Conservation (phyloP, 1,284 basidiomycete genomes). For the Phlebopus sp. region DNA sequence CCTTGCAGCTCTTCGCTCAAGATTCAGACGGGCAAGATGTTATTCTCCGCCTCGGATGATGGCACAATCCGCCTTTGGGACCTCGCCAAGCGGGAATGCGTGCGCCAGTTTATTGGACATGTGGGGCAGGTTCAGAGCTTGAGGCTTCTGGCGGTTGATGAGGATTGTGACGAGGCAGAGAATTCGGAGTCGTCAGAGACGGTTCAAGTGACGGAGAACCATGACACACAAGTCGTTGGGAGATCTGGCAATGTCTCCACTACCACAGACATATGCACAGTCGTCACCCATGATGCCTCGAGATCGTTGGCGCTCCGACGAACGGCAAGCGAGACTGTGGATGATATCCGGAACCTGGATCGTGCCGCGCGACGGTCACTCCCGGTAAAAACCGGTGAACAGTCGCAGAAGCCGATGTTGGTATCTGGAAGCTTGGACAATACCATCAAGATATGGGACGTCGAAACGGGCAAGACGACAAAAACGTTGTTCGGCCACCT, state of each 20-base stretch:
- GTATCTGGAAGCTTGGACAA: constrained; percentile 94
- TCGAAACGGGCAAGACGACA: constrained; percentile 78
- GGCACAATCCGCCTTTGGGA: constrained; percentile 95
- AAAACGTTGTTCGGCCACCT: constrained; percentile 95
- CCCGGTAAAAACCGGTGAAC: background rate
- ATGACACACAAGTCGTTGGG: constrained; percentile 16
- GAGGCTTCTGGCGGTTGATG: constrained; percentile 68
- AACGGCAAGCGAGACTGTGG: constrained; percentile 11
- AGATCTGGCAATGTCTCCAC: constrained; percentile 9
- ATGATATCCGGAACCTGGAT: constrained; percentile 13
- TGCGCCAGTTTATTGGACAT: constrained; percentile 87
- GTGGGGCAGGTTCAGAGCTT: constrained; percentile 95
- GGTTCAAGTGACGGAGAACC: constrained; percentile 16
- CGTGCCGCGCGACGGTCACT: constrained; percentile 2
- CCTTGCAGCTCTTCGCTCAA: constrained; percentile 34
- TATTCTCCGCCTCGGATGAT: constrained; percentile 97
- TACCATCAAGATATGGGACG: constrained; percentile 96
- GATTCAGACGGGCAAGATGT: constrained; percentile 84
- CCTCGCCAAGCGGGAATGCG: constrained; percentile 75
- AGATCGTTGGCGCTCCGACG: background rate
- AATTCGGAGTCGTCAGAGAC: constrained; percentile 6
- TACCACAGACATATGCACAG: constrained; percentile 25
- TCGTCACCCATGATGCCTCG: constrained; percentile 28
- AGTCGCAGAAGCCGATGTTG: constrained; percentile 62
- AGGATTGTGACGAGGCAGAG: constrained; percentile 39